Conservation (phyloP, 768 basidiomycete species). For the Lactifluus piperatus region DNA sequence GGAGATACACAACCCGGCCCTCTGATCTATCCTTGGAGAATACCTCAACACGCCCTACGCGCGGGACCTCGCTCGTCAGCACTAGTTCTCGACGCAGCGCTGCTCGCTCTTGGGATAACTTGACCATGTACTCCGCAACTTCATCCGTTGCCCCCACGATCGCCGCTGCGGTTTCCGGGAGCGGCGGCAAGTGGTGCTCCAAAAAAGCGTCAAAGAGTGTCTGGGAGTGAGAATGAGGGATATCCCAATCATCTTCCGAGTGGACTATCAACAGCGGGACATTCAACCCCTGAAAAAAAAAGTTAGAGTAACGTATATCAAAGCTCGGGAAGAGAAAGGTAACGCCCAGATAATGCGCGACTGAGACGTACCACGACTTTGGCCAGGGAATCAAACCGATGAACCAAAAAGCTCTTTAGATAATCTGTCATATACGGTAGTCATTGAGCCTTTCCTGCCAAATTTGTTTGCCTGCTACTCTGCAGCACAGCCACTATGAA, state of each 20-base stretch:
- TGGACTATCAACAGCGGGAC: slow-evolving; percentile 67
- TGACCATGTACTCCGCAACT: slow-evolving; percentile 35
- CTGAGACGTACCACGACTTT: slow-evolving; percentile 45
- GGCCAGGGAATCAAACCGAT: slow-evolving; percentile 55
- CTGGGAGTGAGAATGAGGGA: slow-evolving; percentile 60
- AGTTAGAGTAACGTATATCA: neutral
- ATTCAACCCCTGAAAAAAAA: slow-evolving; percentile 44
- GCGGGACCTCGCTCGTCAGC: slow-evolving; percentile 34
- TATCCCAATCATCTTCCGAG: slow-evolving; percentile 65
- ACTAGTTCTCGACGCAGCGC: slow-evolving; percentile 39
- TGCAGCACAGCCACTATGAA: neutral
- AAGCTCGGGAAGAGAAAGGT: too few relatives aligned
- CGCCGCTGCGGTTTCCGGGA: slow-evolving; percentile 30
- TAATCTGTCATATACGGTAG: slow-evolving; percentile 32
- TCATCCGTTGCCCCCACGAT: slow-evolving; percentile 30
- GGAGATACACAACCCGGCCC: slow-evolving; percentile 46
- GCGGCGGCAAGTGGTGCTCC: slow-evolving; percentile 44
- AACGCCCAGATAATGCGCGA: neutral
- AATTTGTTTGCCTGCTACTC: neutral
- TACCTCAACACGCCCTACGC: slow-evolving; percentile 45
- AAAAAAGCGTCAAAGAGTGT: slow-evolving; percentile 60
- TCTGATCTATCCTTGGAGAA: slow-evolving; percentile 34
- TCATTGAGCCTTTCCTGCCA: neutral
- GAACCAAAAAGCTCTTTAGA: slow-evolving; percentile 42
- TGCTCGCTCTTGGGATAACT: slow-evolving; percentile 34